Base-by-base conservation (phyloP, 352 stramenopile genomes). In the Pythium plurisporium region DNA sequence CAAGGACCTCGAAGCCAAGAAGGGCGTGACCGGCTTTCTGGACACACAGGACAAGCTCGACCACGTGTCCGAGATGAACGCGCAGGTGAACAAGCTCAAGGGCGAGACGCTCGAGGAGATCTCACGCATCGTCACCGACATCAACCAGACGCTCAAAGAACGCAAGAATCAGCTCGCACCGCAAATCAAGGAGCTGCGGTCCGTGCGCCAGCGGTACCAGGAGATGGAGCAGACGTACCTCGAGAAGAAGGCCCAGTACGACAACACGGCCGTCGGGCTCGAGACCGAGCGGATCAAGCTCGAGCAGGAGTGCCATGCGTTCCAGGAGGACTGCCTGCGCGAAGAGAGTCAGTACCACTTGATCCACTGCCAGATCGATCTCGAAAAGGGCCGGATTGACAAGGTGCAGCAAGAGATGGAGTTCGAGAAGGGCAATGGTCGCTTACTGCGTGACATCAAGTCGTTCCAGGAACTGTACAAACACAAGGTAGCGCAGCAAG, bases 91-190 rank as follows among this genome's bases (percentile, higher is more conserved):
- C 68, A 79, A 92, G 55, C 61, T 91, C 31, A 98, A 98, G 59
- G 86, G 84, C 10, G 77, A 96, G 65, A 98, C 88, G 26, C 78
- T 98, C 15, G 91, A 98, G 58, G 94, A 98, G 56, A 97, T 98
- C 47, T 97, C 87, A 36, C 73, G 71, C 20, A 82, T 97, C 30
- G 91, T 98, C 14, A 87, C 89, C 8, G 79, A 96, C 44, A 97
- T 98, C 46, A 96, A 94, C 64, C 70, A 96, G 55, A 86, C 89
- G 33, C 73, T 97, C 25, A 95, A 89, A 36, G 88, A 95, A 45
- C 79, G 94, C 20, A 97, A 97, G 62, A 92, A 86, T 47, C 91
- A 96, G 43, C 68, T 98, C 26, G 87, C 91, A 20, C 94, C 92
- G 48, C 86, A 96, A 65, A 96, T 98, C 60, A 92, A 94, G 52